phyloP scores from a whole-genome alignment of 2,329 filamentous ascomycete genomes.

The Monosporascus sp. region DNA sequence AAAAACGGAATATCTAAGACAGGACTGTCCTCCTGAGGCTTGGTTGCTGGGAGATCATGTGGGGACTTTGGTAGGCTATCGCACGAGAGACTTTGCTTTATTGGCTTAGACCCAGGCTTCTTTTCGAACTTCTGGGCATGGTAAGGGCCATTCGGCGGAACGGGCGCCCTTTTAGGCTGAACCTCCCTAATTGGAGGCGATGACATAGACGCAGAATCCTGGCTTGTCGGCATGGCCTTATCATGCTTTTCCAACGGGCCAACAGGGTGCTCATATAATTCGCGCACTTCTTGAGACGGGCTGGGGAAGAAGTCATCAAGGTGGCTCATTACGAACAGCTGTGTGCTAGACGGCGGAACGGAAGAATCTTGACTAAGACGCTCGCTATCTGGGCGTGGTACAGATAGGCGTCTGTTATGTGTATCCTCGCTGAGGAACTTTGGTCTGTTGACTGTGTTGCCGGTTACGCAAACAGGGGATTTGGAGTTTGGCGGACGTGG shows the following conservation, averaged over 20 bases:
- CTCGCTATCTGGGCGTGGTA: background rate
- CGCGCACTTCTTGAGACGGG: slow-evolving; percentile 50
- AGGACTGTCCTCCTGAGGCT: slow-evolving; percentile 1
- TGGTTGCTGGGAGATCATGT: background rate
- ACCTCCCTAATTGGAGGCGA: background rate
- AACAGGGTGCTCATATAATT: slow-evolving; percentile 38
- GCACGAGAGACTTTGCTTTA: background rate
- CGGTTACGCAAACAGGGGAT: slow-evolving; percentile 3
- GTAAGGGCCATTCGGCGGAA: too few species aligned
- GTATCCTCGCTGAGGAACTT: slow-evolving; percentile 14
- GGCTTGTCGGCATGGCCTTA: slow-evolving; percentile 14
- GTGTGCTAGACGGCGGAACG: slow-evolving; percentile 38
- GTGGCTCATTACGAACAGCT: slow-evolving; percentile 44
- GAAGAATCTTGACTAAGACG: background rate
- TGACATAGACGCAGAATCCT: background rate
- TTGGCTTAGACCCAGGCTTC: background rate
- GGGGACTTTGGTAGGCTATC: slow-evolving; percentile 1
- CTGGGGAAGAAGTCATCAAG: slow-evolving; percentile 51
- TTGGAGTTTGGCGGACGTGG: slow-evolving; percentile 21
- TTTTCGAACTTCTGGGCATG: background rate
- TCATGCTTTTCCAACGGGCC: slow-evolving; percentile 17
- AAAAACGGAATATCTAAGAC: slow-evolving; percentile 28
- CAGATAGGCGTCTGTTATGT: background rate
- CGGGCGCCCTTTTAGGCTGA: background rate
- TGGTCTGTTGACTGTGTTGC: slow-evolving; percentile 7